Evolutionary conservation across 148 eudicot species (phyloP), one percentile per base, ranked within the genome.

Genomic region (Drosera capensis): DNA sequence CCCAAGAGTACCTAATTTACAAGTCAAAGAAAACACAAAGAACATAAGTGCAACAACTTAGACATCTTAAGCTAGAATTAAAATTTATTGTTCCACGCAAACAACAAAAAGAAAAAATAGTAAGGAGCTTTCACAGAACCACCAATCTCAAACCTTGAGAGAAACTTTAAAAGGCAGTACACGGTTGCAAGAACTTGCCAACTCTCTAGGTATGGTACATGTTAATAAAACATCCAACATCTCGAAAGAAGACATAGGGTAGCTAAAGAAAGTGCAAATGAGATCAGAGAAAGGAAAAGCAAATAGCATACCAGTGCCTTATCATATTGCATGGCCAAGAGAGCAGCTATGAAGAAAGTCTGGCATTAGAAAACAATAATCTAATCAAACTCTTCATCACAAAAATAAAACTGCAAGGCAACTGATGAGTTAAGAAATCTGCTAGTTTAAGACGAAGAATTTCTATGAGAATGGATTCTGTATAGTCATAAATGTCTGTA

Each of bases 261-360:
- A 29, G 18, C 14, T 19, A 14, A 41, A 23, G 15, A 0, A 29
- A 12, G 23, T 14, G 23, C 12, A 45, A 15, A 52, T 1, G 45
- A 42, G 17, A 23, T 3, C 25, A 0, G 54, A 43, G 62, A 57
- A 13, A 44, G 29, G 57, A 36, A 15, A 37, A 37, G 6, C 20
- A 40, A 15, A 40, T 15, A 15, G 14, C 82, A 46, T 88, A 88
- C 96, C 96, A 88, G 67, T 55, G 73, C 71, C 64, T 72, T 79
- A 25, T 83, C 64, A 46, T 82, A 87, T 61, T 87, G 96, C 96
- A 87, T 87, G 55, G 96, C 96, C 73, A 87, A 71, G 51, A 87
- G 82, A 43, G 94, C 96, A 49, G 96, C 96, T 58, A 82, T 87
- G 76, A 82, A 87, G 62, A 87, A 87, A 49, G 96, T 87, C 96